Percentiles rank a stretch among this genome's conserved stretches.
Conservation (phyloP, 306 rosid genomes). For the Acacia crassicarpa region DNA sequence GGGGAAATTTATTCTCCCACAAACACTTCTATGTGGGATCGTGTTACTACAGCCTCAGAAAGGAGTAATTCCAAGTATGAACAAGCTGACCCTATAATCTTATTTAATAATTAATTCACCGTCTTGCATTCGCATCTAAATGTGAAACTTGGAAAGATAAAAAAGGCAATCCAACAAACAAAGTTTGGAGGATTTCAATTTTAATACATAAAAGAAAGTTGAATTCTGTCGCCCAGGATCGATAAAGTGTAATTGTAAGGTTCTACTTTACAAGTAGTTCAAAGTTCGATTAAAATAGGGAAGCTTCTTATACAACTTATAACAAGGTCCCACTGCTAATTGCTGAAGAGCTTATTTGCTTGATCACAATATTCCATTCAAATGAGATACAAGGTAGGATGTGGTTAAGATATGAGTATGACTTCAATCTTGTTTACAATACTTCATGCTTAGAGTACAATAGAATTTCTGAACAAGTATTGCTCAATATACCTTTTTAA, state of each 20-base stretch:
- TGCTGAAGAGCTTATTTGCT: not conserved
- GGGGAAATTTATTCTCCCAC: not conserved
- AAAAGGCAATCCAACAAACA: not conserved
- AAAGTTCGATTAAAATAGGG: not conserved
- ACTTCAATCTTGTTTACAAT: not conserved
- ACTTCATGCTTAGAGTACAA: not conserved
- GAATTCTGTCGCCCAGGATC: not conserved
- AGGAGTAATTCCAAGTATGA: not conserved
- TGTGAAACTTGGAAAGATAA: conserved; percentile 1
- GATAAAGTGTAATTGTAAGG: not conserved
- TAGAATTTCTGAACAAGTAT: not conserved
- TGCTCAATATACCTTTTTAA: not conserved
- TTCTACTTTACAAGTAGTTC: not conserved
- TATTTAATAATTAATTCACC: not conserved
- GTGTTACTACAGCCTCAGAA: not conserved
- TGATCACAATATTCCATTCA: not conserved
- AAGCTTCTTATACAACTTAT: not conserved
- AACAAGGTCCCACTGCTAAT: not conserved
- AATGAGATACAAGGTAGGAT: not conserved
- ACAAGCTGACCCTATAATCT: not conserved
- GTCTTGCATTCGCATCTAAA: not conserved
- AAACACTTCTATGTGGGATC: not conserved
- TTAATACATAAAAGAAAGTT: not conserved
- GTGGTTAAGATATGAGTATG: not conserved
- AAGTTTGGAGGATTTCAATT: not conserved